Evolutionary conservation across 371 early-diverging fungal genomes (phyloP).

Genomic region (Saksenaea oblongispora): DNA sequence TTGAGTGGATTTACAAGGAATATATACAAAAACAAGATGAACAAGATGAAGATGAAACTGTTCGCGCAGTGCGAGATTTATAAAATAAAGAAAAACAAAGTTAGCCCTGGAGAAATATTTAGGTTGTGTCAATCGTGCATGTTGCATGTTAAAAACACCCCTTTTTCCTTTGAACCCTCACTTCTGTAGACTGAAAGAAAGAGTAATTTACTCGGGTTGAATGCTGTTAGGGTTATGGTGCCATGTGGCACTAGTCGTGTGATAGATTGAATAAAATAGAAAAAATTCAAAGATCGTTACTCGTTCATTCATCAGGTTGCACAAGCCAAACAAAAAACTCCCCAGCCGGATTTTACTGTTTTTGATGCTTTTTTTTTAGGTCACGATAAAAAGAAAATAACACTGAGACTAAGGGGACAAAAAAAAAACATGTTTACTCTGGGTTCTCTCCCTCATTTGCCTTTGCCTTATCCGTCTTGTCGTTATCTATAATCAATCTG

Average conservation of each 20-base stretch:
- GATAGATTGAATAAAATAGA: neutral
- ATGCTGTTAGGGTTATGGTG: neutral
- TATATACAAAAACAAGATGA: slow-evolving; percentile 7
- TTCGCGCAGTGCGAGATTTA: neutral
- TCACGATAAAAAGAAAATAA: slow-evolving; percentile 4
- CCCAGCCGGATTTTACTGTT: slow-evolving; percentile 1
- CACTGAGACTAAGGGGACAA: neutral
- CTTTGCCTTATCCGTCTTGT: slow-evolving; percentile 18
- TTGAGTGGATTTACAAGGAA: slow-evolving; percentile 35
- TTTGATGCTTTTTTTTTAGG: slow-evolving; percentile 6
- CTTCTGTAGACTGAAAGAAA: neutral
- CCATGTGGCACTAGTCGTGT: slow-evolving; percentile 1
- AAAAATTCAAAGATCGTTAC: neutral
- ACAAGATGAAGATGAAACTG: neutral
- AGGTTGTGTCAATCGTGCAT: slow-evolving; percentile 1
- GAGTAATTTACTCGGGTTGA: neutral
- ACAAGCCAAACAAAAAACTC: slow-evolving; percentile 4
- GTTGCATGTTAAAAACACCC: neutral
- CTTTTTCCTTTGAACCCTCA: neutral
- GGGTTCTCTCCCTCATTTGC: slow-evolving; percentile 13
- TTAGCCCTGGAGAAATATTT: neutral
- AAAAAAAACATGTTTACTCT: slow-evolving; percentile 13
- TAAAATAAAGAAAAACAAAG: neutral
- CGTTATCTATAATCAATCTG: slow-evolving; percentile 7
- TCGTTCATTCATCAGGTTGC: neutral